Base-by-base conservation (phyloP, 139 green algal species). In the Medakamo hakoo region DNA sequence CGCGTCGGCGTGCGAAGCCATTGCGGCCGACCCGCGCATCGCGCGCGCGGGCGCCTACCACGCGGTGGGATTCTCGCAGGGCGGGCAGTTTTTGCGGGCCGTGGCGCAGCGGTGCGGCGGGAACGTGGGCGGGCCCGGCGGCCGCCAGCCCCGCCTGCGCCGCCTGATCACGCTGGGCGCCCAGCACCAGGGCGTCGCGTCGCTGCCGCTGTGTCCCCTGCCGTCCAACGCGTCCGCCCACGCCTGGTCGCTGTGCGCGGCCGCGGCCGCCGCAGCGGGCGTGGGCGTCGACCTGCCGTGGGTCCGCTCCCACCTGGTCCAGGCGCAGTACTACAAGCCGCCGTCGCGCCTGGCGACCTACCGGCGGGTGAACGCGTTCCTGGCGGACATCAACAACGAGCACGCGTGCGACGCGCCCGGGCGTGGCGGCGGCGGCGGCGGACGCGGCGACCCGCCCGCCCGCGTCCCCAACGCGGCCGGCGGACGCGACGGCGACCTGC, bases 321-420 rank as follows among this genome's bases (percentile, higher is more conserved):
- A 94, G 66, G 87, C 87, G 2, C 87, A 95, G 70, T 95, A 93
- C 70, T 86, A 88, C 68, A 90, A 88, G 78, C 77, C 70, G 22
- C 29, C 64, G 4, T 24, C 20, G 22, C 20, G 23, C 2, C 49
- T 71, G 30, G 28, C 23, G 32, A 28, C 57, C 25, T 67, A 67
- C 57, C 32, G 22, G 16, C 4, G 19, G 25, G 28, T 27, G 40
- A 30, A 14, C n/a, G n/a, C 55, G 18, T 71, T 67, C 59, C 59
- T 67, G 24, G 66, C 66, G 16, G 84, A 92, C 76, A 82, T 94
- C 72, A 95, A 95, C 75, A 92, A 92, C 63, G 88, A 95, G 66
- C 58, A 67, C 2, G 30, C 58, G 5, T 30, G 22, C 0, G 84
- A 85, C 22, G 19, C 19, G 48, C 48, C 19, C 19, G 9, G 27